Percentiles rank a stretch among this genome's conserved stretches.
phyloP scores from a whole-genome alignment of 2,329 filamentous ascomycete genomes.

The Colletotrichum lentis region DNA sequence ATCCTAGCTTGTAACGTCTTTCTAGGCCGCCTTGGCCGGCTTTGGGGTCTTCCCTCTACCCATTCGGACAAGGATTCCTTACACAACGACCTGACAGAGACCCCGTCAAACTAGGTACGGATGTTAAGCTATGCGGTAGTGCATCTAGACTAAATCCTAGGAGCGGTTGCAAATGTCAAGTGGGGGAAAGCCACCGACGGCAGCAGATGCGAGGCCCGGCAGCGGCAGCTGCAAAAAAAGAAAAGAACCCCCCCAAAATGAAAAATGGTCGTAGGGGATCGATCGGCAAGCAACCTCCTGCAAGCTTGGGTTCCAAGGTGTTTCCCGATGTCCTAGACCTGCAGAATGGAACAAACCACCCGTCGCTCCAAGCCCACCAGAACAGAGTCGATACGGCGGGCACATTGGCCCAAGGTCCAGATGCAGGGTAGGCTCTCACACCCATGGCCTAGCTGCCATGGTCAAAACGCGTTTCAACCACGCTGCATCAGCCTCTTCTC shows the following conservation, averaged over 20 bases:
- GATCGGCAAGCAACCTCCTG: constrained; percentile 17
- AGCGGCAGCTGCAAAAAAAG: neutral
- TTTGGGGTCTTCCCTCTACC: constrained; percentile 4
- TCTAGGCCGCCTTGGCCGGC: neutral
- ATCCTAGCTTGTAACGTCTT: constrained; percentile 9
- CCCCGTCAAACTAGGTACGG: neutral
- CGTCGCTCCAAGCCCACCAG: neutral
- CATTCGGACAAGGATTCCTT: constrained; percentile 20
- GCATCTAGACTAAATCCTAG: neutral
- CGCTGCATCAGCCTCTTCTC: constrained; percentile 37
- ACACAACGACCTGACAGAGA: neutral
- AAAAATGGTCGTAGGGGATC: no score
- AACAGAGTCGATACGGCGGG: neutral
- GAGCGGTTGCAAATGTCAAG: neutral
- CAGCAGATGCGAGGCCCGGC: constrained; percentile 5
- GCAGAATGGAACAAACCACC: neutral
- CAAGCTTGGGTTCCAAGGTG: constrained; percentile 12
- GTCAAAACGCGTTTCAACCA: constrained; percentile 47
- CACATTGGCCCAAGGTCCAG: neutral
- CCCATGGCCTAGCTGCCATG: constrained; percentile 31
- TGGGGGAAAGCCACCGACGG: constrained; percentile 21
- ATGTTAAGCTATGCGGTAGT: neutral
- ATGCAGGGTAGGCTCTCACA: constrained; percentile 19
- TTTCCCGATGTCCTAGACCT: constrained; percentile 15
- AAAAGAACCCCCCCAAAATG: no score